Evolutionary conservation across 1,284 basidiomycete genomes (phyloP).

Genomic region (Termitomyces sp.): DNA sequence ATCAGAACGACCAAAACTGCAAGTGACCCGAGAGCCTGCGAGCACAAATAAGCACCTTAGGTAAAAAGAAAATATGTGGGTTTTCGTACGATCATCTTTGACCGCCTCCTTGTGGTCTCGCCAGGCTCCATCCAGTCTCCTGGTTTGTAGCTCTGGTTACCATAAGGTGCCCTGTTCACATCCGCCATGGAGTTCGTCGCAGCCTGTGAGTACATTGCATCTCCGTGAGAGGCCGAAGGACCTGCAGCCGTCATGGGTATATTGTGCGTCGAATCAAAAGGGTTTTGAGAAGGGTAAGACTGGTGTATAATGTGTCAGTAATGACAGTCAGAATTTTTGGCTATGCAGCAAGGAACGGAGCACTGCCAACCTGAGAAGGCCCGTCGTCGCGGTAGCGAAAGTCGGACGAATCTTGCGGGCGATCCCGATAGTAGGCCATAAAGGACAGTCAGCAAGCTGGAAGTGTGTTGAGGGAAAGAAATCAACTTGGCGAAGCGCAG

Average conservation of each 20-base stretch:
- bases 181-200: conserved; percentile 15
- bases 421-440: conserved; percentile 19
- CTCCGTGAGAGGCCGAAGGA: conserved; percentile 8
- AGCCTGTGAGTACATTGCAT: conserved; percentile 18
- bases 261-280: conserved; percentile 18
- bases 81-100: conserved; percentile 19
- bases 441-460: not conserved
- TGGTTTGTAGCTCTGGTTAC: conserved; percentile 14
- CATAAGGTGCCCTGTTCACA: conserved; percentile 9
- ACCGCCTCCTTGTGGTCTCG: conserved; percentile 14
- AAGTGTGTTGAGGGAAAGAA: not conserved
- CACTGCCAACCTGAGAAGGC: conserved; percentile 14
- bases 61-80: not conserved
- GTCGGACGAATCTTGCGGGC: conserved; percentile 15
- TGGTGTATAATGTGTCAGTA: not conserved
- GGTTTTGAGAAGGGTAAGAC: conserved; percentile 9
- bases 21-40: conserved; percentile 44
- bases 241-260: conserved; percentile 14
- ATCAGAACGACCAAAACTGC: conserved; percentile 40
- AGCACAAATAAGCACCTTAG: not conserved
- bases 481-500: not conserved
- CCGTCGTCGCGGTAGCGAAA: conserved; percentile 18
- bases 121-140: conserved; percentile 18
- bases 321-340: not conserved
- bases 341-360: not conserved